phyloP scores from a whole-genome alignment of 805 yeast species.

The Millerozyma miso region DNA sequence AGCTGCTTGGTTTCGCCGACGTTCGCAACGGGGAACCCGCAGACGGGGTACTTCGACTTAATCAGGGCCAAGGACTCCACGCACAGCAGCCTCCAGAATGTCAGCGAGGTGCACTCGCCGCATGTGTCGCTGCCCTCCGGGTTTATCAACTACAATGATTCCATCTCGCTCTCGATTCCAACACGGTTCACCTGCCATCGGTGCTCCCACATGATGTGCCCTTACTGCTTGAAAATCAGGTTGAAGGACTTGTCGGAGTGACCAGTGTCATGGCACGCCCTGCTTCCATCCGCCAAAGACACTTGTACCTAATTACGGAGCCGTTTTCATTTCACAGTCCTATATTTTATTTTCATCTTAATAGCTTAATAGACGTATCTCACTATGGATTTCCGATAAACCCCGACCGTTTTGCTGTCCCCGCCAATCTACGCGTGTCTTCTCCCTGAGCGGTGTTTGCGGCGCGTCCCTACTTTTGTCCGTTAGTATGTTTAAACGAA shows the following conservation, averaged over 20 bases:
- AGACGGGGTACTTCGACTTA: neutral
- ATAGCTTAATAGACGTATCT: too few species aligned
- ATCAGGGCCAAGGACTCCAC: neutral
- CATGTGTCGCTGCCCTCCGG: neutral
- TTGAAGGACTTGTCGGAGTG: slow-evolving; percentile 19
- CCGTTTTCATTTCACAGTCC: too few species aligned
- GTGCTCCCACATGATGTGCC: slow-evolving; percentile 42
- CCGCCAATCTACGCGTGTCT: too few species aligned
- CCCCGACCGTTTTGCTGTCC: too few species aligned
- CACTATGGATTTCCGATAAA: too few species aligned
- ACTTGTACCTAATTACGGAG: too few species aligned
- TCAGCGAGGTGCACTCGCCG: neutral
- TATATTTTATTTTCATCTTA: too few species aligned
- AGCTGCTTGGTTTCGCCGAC: neutral
- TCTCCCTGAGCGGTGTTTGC: too few species aligned
- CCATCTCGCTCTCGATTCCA: slow-evolving; percentile 25
- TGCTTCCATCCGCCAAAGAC: too few species aligned
- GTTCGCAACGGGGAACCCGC: neutral
- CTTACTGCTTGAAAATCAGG: slow-evolving; percentile 35
- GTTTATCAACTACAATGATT: slow-evolving; percentile 2
- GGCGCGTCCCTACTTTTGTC: neutral
- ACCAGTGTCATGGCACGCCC: too few species aligned
- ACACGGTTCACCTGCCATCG: slow-evolving; percentile 34
- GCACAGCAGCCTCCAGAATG: neutral
- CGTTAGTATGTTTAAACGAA: neutral